Evolutionary conservation across 495 filamentous ascomycete genomes (phyloP), one percentile per base, ranked within the genome.

Genomic region (Hypoxylon lenormandii): DNA sequence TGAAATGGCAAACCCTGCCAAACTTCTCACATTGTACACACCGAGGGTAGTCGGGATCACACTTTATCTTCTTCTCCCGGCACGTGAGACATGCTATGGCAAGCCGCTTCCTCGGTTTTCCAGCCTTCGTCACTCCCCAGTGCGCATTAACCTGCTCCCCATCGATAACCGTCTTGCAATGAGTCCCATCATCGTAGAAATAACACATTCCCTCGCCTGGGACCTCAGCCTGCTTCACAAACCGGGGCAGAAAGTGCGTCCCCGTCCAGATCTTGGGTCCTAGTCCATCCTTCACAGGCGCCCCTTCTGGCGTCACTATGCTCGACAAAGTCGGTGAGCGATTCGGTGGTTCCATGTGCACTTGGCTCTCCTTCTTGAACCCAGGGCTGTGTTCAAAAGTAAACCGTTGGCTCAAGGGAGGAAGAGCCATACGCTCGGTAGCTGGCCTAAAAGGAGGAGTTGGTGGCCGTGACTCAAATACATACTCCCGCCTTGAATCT

Each of bases 61-160:
- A 97, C 76, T 95, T 96, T 80, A 96, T 95, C 82, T 97, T 97
- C 87, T 97, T 97, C 78, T 96, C 92, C 26, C 93, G 87, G 76
- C 93, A 97, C 8, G 91, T 94, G 51, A 94, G 83, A 72, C 93
- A 97, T 13, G 93, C 93, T 66, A 95, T 92, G 28, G 92, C 92
- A 58, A 96, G 82, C 46, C 93, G 84, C 77, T 97, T 97, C 66
- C 93, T 86, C 30, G 93, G 92, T 76, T 94, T 96, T 8, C 92
- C 92, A 2, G 93, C 93, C 75, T 96, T 97, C 19, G 93, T 97
- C 21, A 96, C 86, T 0, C 93, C 93, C 93, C 93, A 97, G 64
- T 92, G 89, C 0, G 92, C 91, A 77, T 96, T 97, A 42, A 97
- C 93, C 0, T 84, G 84, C 65, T 95, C 88, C 4, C 93, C 93